These are phyloP conservation scores for Blakeslea trispora DNA, from an alignment of 371 early-diverging fungal species.

Conservation along the genomic window DNA sequence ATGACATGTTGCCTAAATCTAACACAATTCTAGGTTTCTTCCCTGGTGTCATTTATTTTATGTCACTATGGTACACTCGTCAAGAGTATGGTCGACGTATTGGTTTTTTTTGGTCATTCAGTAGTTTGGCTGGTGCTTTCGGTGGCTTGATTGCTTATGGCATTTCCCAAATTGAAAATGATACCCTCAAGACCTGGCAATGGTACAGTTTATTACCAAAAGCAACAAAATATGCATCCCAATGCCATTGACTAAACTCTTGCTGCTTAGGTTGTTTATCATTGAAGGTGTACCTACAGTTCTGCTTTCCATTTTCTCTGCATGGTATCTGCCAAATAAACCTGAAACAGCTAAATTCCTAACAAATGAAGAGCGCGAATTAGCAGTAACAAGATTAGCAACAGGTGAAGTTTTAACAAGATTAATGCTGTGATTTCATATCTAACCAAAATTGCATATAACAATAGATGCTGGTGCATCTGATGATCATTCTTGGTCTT, in stretches of 20 bases:
- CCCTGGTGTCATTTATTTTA: conserved; percentile 33
- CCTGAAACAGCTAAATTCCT: conserved; percentile 61
- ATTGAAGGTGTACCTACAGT: conserved; percentile 55
- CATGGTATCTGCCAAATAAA: conserved; percentile 55
- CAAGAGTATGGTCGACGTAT: conserved; percentile 43
- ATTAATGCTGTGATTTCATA: neutral
- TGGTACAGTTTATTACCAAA: conserved; percentile 20
- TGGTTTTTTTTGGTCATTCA: conserved; percentile 45
- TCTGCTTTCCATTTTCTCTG: conserved; percentile 36
- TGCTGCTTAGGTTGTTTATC: conserved; percentile 52
- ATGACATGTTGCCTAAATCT: neutral
- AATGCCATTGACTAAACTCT: too few relatives aligned
- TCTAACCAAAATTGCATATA: neutral
- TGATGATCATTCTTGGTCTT: conserved; percentile 47
- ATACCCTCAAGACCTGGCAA: conserved; percentile 40
- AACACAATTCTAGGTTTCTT: conserved; percentile 15
- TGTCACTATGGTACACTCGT: conserved; percentile 49
- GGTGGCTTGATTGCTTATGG: conserved; percentile 45
- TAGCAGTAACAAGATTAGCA: conserved; percentile 49
- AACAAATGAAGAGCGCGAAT: conserved; percentile 52
- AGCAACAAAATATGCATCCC: too few relatives aligned
- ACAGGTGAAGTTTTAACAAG: conserved; percentile 14
- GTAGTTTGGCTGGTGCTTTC: conserved; percentile 47
- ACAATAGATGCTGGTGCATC: conserved; percentile 42
- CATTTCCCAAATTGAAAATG: conserved; percentile 32